Evolutionary conservation across 2,329 filamentous ascomycete genomes (phyloP).

Genomic region (Botrytis sinoallii): DNA sequence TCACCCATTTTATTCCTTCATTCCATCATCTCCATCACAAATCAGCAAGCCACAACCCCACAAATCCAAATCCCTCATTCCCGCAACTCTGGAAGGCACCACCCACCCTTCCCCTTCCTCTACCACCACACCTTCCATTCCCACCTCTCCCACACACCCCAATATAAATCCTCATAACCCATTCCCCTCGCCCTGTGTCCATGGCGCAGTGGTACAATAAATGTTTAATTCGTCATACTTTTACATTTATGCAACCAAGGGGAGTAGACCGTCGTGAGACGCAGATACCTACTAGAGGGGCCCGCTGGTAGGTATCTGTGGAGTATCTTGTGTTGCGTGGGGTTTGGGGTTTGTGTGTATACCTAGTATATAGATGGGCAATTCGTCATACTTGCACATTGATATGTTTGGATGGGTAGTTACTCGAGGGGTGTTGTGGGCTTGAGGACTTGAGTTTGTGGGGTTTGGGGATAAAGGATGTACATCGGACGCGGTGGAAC

Average conservation of each 20-base stretch:
- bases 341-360: background rate
- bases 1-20: background rate
- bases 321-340: background rate
- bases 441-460: background rate
- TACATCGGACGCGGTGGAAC: slow-evolving; percentile 1
- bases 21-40: background rate
- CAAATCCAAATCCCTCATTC: background rate
- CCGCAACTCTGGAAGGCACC: background rate
- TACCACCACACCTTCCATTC: background rate
- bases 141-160: background rate
- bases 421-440: background rate
- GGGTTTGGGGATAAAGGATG: background rate
- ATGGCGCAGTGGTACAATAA: slow-evolving; percentile 1
- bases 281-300: background rate
- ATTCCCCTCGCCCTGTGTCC: background rate
- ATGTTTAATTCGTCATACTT: background rate
- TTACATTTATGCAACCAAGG: background rate
- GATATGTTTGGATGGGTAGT: background rate
- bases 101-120: background rate
- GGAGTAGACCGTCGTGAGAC: background rate
- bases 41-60: background rate
- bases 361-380: background rate
- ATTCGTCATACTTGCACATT: background rate
- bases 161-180: background rate
- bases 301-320: background rate